A percentile compares a stretch with the other conserved stretches of the same genome.
phyloP scores from a whole-genome alignment of 805 yeast genomes.

The Ogataea glucozyma region DNA sequence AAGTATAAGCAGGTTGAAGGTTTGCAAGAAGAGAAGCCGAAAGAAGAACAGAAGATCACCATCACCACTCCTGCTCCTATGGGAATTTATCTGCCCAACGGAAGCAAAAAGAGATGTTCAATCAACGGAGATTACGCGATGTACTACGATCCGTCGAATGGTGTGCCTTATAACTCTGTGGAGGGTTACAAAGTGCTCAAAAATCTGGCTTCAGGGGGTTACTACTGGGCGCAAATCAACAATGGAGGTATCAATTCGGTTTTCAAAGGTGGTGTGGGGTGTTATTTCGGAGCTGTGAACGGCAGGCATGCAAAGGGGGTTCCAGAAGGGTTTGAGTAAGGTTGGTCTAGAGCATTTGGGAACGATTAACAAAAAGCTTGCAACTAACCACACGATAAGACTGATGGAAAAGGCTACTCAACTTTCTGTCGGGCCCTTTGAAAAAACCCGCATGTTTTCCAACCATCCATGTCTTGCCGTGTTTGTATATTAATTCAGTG shows the following conservation, averaged over 20 bases:
- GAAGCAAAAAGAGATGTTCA: conserved; percentile 64
- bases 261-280: conserved; percentile 37
- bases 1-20: conserved; percentile 42
- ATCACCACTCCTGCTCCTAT: conserved; percentile 72
- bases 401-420: too few species aligned
- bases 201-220: conserved; percentile 55
- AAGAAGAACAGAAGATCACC: conserved; percentile 47
- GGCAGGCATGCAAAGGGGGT: conserved; percentile 77
- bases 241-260: conserved; percentile 44
- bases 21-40: conserved; percentile 44
- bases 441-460: too few species aligned
- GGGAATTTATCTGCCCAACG: conserved; percentile 71
- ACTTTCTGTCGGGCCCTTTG: too few species aligned
- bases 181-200: conserved; percentile 70
- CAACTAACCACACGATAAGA: too few species aligned
- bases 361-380: too few species aligned
- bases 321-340: conserved; percentile 71
- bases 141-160: conserved; percentile 85
- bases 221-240: conserved; percentile 52
- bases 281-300: conserved; percentile 43
- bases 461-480: too few species aligned
- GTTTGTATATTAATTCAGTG: conserved; percentile 7
- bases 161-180: conserved; percentile 82
- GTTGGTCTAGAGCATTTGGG: too few species aligned
- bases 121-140: conserved; percentile 78